Conservation (phyloP, 768 basidiomycete genomes). For the Chalciporus chontae region DNA sequence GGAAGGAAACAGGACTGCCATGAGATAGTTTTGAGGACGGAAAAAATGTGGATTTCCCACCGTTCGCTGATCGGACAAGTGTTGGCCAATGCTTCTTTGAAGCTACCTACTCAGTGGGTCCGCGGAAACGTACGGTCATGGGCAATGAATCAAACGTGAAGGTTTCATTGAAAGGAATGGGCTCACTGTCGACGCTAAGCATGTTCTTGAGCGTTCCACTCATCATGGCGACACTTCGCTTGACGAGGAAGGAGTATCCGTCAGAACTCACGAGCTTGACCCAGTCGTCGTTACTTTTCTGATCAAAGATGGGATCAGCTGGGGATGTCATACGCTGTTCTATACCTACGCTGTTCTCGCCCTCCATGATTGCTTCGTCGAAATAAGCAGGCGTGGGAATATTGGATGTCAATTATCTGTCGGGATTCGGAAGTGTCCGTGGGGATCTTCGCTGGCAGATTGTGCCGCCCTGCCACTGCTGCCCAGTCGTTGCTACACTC, state of each 20-base stretch:
- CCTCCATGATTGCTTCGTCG: conserved; percentile 19
- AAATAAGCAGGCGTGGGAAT: conserved; percentile 20
- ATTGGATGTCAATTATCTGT: background rate
- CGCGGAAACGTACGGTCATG: conserved; percentile 10
- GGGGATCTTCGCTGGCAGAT: background rate
- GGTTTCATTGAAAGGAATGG: conserved; percentile 19
- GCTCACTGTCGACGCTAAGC: conserved; percentile 65
- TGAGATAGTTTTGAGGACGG: conserved; percentile 4
- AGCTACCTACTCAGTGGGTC: conserved; percentile 48
- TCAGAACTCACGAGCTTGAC: conserved; percentile 74
- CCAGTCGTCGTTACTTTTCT: conserved; percentile 50
- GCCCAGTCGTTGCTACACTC: conserved; percentile 9
- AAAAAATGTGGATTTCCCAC: conserved; percentile 36
- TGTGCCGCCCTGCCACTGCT: too few relatives aligned
- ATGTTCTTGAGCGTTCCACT: conserved; percentile 83
- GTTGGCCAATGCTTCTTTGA: conserved; percentile 69
- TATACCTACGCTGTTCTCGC: conserved; percentile 17
- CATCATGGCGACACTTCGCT: conserved; percentile 65
- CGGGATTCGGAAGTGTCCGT: conserved; percentile 16
- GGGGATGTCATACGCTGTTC: too few relatives aligned
- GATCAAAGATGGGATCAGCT: background rate
- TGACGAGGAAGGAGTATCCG: conserved; percentile 78
- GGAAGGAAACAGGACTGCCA: background rate
- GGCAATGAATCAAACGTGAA: conserved; percentile 2
- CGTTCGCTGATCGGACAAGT: conserved; percentile 69